These are phyloP conservation scores for Hortaea sp. DNA, from an alignment of 2,329 filamentous ascomycete genomes.

Conservation along the genomic window DNA sequence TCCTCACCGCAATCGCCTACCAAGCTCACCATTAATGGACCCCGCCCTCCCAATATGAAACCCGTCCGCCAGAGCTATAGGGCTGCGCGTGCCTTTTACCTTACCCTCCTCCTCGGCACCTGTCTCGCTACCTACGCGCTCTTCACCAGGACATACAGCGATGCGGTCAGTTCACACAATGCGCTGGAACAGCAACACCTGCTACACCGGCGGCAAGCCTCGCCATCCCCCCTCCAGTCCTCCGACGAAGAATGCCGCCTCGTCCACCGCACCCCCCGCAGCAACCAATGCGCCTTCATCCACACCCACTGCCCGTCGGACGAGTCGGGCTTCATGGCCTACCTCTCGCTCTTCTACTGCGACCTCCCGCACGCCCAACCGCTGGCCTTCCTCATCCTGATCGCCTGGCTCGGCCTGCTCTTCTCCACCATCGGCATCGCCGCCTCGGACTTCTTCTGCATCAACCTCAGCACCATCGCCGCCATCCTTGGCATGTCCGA, in stretches of 20 bases:
- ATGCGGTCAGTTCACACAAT: constrained; percentile 1
- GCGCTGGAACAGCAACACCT: constrained; percentile 1
- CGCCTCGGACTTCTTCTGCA: constrained; percentile 95
- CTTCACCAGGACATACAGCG: constrained; percentile 2
- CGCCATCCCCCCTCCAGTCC: constrained; percentile 4
- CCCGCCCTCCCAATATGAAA: neutral
- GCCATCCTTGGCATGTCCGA: constrained; percentile 85
- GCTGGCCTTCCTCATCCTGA: constrained; percentile 67
- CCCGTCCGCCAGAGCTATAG: constrained; percentile 20
- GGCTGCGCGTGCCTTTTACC: constrained; percentile 37
- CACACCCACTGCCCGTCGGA: constrained; percentile 74
- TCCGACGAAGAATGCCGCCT: constrained; percentile 57
- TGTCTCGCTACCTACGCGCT: constrained; percentile 15
- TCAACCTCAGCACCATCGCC: constrained; percentile 90
- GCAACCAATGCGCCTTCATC: constrained; percentile 82
- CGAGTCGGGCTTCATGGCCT: constrained; percentile 80
- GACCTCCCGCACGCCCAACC: constrained; percentile 56
- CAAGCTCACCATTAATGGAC: neutral
- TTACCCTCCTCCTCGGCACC: constrained; percentile 29
- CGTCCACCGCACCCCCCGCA: constrained; percentile 52
- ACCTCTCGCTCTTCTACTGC: constrained; percentile 89
- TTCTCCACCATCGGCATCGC: constrained; percentile 97
- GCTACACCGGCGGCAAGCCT: neutral
- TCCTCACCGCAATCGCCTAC: neutral
- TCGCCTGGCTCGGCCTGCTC: constrained; percentile 75